Base-by-base conservation (phyloP, 129 eudicot species). In the Helichrysum umbraculigerum region DNA sequence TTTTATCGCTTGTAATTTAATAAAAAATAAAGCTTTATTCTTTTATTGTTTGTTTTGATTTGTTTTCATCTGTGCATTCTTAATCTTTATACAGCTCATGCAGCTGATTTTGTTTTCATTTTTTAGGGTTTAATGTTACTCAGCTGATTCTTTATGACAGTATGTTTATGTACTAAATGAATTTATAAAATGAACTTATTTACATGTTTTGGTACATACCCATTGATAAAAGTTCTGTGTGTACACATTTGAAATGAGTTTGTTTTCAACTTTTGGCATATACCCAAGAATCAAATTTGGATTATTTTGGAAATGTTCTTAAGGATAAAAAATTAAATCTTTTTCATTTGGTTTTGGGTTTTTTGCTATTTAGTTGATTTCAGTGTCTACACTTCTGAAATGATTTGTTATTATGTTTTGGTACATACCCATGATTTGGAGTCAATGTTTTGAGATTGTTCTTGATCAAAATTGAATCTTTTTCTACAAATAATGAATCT, bases 1-100 rank as follows among this genome's bases (percentile, higher is more conserved):
- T 79, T 68, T 79, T 72, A 21, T 15, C 67, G 62, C 42, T 74
- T 61, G 44, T 61, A 74, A 17, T 61, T 61, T 50, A 15, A 21
- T 17, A 74, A 62, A 25, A 28, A 74, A 15, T 62, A 62, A 60
- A 30, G 54, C 56, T 62, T 61, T 61, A 34, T 20, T 34, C 21
- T 29, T 50, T 68, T 32, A 19, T 62, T 39, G 66, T 67, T 64
- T 75, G 67, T 35, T 35, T 35, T 35, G 34, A 2, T 32, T 32
- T 32, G 34, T 4, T 32, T 32, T 32, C 4, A 32, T 32, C 4
- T 32, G 9, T 51, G 39, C 44, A 29, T 58, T 56, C 71, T 39
- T 70, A 22, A 44, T 60, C 35, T 57, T 68, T 68, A 28, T 5
- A 25, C 41, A 56, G 17, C 59, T 57, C 73, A 17, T 68, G 69